These are phyloP conservation scores for Chionographis japonica DNA, from an alignment of 106 monocot species.

Conservation along the genomic window DNA sequence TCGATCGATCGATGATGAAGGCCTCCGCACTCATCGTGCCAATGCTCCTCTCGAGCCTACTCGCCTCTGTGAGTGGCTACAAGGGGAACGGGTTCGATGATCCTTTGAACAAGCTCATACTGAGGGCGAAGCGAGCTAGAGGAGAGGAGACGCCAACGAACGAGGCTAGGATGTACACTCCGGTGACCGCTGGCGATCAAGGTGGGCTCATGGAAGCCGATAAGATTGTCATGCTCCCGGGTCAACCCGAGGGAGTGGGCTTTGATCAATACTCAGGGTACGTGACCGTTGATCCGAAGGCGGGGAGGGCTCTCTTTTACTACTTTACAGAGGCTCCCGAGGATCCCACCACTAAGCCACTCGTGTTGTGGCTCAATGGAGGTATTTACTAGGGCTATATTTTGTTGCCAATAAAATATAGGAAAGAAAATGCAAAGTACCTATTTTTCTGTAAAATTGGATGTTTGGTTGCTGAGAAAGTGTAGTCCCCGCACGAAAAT, in stretches of 20 bases:
- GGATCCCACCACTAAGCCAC: slow-evolving; percentile 11
- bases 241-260: slow-evolving; percentile 18
- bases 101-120: too few species aligned
- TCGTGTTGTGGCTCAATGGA: slow-evolving; percentile 56
- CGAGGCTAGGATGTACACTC: neutral
- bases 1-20: too few species aligned
- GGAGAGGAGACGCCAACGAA: neutral
- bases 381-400: slow-evolving; percentile 8
- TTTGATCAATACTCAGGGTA: slow-evolving; percentile 36
- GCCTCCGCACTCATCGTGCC: too few species aligned
- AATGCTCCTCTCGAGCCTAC: too few species aligned
- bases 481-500: too few species aligned
- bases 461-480: too few species aligned
- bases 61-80: too few species aligned
- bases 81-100: too few species aligned
- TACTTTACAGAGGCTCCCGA: slow-evolving; percentile 29
- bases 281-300: slow-evolving; percentile 27
- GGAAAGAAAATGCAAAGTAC: too few species aligned
- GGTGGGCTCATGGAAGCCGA: slow-evolving; percentile 26
- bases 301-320: slow-evolving; percentile 34
- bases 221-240: slow-evolving; percentile 32
- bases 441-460: too few species aligned
- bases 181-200: neutral
- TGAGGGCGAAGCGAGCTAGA: too few species aligned
- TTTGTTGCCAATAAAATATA: too few species aligned